Base-by-base conservation (phyloP, 2,329 filamentous ascomycete species). In the Pyrenophora teres region DNA sequence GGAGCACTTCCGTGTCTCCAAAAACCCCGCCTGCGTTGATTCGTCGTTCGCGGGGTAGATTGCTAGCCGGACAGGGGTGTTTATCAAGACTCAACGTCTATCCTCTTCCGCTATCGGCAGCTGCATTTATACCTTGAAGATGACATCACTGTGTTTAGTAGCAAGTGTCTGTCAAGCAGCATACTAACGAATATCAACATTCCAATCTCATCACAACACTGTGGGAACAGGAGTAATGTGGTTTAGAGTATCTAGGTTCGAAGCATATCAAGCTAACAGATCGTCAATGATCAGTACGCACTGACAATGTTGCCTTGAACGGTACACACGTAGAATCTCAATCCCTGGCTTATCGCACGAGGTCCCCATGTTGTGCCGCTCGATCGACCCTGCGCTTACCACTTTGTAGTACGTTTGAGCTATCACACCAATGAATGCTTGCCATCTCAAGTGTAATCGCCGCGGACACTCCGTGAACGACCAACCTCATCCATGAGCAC, bases 1-100 rank as follows among this genome's bases (percentile, higher is more conserved):
- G 44, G 49, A 52, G 49, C 32, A 18, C 30, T 40, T 23, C n/a
- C 13, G 4, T 31, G 6, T 37, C 44, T 52, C 43, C 21, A 52
- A 42, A 1, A 13, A 7, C 27, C 27, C 36, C 12, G 38, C 27
- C 39, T 35, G 2, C 27, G 32, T 18, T 37, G 3, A 47, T 48
- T 52, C 36, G 43, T 42, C 44, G 42, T 39, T 37, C 38, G 44
- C 32, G 49, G 39, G 43, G 49, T 42, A 48, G 49, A 52, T 48
- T 52, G 43, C 38, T 52, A 43, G 36, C 44, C 49, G 44, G 47
- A 27, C 49, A 47, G 19, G 36, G 44, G 10, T 4, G 49, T 43
- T 47, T 48, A 39, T 42, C 43, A 43, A 27, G n/a, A n/a, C 35
- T 41, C 25, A 38, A 21, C 27, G 8, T 40, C 12, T 23, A 27